Base-by-base conservation (phyloP, 495 filamentous ascomycete species). In the Aspergillus kassunensis region DNA sequence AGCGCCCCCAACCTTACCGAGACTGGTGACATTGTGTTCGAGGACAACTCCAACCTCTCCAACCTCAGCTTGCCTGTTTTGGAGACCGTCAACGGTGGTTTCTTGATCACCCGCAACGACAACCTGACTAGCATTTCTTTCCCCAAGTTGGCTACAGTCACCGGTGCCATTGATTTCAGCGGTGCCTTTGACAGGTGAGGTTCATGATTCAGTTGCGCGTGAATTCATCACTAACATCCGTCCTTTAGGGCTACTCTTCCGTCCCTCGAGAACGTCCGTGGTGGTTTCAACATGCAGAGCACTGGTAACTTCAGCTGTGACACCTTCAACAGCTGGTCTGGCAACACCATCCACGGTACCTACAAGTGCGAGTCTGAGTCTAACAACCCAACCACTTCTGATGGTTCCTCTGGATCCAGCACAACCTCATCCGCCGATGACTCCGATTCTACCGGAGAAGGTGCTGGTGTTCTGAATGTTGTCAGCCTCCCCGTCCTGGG, bases 81-180 rank as follows among this genome's bases (percentile, higher is more conserved):
- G 44, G 81, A 73, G 54, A 77, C 64, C 18, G 76, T 97, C 61
- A 81, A 80, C 54, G 91, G 87, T 74, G 88, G 84, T 61, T 82
- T 93, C 70, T 78, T 85, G 53, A 81, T 97, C 62, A 84, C 85
- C 66, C 95, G 95, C 78, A 96, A 97, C 81, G 89, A 90, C 40
- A 69, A 75, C 42, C 77, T 96, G 11, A 51, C 57, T 44, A 62
- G 68, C 51, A 77, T 96, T 25, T 79, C 77, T 40, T 88, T 97
- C 76, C 74, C 79, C 31, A 61, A 72, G 36, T 78, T 98, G 19
- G 60, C 78, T 53, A 76, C 66, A n/a, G 79, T 97, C 39, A 79
- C 77, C 55, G 93, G 92, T 71, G 92, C 91, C 53, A 74, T 99
- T 68, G 89, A 95, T 75, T 83, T 96, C 71, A 83, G 82, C 60